Percentiles rank a stretch among this genome's conserved stretches.
Evolutionary conservation across 495 filamentous ascomycete species (phyloP).

Genomic region (Pyrenula massariospora): DNA sequence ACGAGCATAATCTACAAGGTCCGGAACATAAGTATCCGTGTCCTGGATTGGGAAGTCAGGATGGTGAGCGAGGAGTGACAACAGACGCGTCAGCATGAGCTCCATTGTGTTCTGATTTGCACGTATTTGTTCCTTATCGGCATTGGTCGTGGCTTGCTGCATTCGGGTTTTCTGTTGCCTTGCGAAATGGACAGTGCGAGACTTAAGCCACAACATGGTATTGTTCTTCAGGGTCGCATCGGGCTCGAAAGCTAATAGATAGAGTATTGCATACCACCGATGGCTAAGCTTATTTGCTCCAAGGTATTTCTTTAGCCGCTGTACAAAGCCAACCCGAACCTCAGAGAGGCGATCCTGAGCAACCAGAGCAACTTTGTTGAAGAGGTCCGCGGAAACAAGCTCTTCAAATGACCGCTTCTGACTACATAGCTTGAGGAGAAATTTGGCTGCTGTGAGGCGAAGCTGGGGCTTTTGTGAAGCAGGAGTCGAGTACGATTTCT

Average conservation of each 20-base stretch:
- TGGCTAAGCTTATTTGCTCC: constrained; percentile 31
- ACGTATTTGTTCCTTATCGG: constrained; percentile 18
- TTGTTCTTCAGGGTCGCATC: constrained; percentile 51
- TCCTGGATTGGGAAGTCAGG: constrained; percentile 62
- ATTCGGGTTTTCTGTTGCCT: constrained; percentile 13
- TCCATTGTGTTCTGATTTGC: constrained; percentile 55
- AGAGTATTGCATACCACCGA: constrained; percentile 80
- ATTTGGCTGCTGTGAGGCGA: constrained; percentile 69
- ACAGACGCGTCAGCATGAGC: constrained; percentile 67
- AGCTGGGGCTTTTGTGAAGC: constrained; percentile 60
- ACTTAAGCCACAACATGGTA: constrained; percentile 79
- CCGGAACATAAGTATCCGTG: constrained; percentile 43
- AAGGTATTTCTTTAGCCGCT: constrained; percentile 76
- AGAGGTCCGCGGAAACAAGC: constrained; percentile 56
- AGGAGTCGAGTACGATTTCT: constrained; percentile 63
- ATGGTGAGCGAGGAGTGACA: constrained; percentile 87
- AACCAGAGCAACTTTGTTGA: constrained; percentile 68
- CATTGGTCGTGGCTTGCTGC: constrained; percentile 23
- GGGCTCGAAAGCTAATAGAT: constrained; percentile 86
- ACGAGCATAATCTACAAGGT: constrained; percentile 65
- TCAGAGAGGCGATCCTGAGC: constrained; percentile 64
- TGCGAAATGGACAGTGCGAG: constrained; percentile 44
- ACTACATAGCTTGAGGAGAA: constrained; percentile 70
- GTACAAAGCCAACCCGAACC: constrained; percentile 68
- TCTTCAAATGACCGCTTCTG: constrained; percentile 61